phyloP scores from a whole-genome alignment of 306 rosid species.

The Trifolium fragiferum region DNA sequence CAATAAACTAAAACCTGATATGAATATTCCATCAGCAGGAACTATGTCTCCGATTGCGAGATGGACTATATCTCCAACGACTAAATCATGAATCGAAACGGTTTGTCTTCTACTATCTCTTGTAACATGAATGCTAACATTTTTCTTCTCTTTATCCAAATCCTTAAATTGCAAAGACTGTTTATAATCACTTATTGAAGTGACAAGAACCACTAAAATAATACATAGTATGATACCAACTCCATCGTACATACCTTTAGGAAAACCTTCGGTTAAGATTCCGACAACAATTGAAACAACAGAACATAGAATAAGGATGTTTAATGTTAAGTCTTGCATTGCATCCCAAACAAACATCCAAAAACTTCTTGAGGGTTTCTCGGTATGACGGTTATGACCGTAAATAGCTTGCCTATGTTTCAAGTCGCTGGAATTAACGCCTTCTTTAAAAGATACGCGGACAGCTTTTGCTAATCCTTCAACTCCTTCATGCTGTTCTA shows the following conservation, averaged over 20 bases:
- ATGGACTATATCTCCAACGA: conserved; percentile 84
- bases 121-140: conserved; percentile 75
- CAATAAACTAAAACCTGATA: conserved; percentile 70
- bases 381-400: conserved; percentile 59
- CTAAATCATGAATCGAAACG: conserved; percentile 76
- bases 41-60: conserved; percentile 81
- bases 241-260: conserved; percentile 88
- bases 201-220: conserved; percentile 72
- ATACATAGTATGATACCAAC: conserved; percentile 81
- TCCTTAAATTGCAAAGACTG: conserved; percentile 87
- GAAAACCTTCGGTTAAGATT: conserved; percentile 81
- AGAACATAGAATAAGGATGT: conserved; percentile 73
- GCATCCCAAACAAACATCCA: conserved; percentile 97
- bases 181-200: conserved; percentile 81
- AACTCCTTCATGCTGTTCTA: conserved; percentile 58
- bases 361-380: conserved; percentile 76
- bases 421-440: conserved; percentile 54
- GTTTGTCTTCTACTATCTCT: conserved; percentile 73
- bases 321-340: conserved; percentile 79
- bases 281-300: conserved; percentile 74
- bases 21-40: conserved; percentile 82
- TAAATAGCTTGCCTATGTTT: conserved; percentile 57
- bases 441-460: conserved; percentile 56
- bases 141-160: conserved; percentile 84
- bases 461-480: conserved; percentile 65